Evolutionary conservation across 495 filamentous ascomycete genomes (phyloP), one percentile per base, ranked within the genome.

Genomic region (Tetracladium setigerum): DNA sequence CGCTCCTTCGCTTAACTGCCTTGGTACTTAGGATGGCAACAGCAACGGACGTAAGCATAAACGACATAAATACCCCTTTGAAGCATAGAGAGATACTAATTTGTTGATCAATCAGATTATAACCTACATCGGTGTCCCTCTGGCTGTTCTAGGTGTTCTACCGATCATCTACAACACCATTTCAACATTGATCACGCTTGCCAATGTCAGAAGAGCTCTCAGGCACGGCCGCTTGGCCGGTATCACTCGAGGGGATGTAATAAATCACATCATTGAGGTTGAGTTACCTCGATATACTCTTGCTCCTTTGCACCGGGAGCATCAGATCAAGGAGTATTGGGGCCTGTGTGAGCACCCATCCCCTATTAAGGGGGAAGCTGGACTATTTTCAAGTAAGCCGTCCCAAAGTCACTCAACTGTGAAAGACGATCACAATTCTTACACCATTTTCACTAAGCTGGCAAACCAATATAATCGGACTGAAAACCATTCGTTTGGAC

Each of bases 61-160:
- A 50, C n/a, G 57, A 52, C 22, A 57, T 59, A 27, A 27, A 27
- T 27, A 27, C 22, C 22, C 7, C 22, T 27, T 3, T 27, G 7
- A 3, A 7, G 3, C 3, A 27, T 27, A 27, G 22, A 27, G 22
- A 27, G 7, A 27, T 27, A 7, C 22, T 27, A 27, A 27, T 27
- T 3, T 27, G 3, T 7, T 3, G 22, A 32, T 43, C 61, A 12
- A 62, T 7, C 22, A 74, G 45, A 62, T 73, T 5, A 72, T 73
- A 42, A 72, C 69, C 40, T 73, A 76, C 58, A 75, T 82, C 53
- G 78, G 79, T 46, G 67, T 85, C 2, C 81, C 81, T 14, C 66
- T 85, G 32, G 80, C 78, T 3, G 78, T 83, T 7, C 64, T 83
- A 8, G 81, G 81, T n/a, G 77, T 82, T n/a, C 63, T 82, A 5